Base-by-base conservation (phyloP, 164 flowering plant genomes). In the Piper longum region DNA sequence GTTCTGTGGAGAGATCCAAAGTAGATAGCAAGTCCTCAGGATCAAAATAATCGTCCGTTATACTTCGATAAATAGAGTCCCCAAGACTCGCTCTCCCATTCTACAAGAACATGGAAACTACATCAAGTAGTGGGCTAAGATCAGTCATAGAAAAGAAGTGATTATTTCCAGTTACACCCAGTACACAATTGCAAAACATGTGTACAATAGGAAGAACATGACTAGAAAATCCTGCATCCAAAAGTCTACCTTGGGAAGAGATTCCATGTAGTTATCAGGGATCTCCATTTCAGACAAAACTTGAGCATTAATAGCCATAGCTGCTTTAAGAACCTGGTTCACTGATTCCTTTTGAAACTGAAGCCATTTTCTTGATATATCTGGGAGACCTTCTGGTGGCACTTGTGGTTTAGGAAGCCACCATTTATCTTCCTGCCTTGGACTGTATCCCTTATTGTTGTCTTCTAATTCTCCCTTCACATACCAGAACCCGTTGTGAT, bases 291-390 rank as follows among this genome's bases (percentile, higher is more conserved):
- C 98, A 13, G 89, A 77, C 12, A 88, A 76, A 3, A 87, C 85
- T 73, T 84, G 89, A 58, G 95, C 87, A 76, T 91, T 91, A 56
- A 91, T 89, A 26, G 98, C 98, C 95, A 85, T 80, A 64, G 98
- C 89, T 61, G 96, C 96, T 82, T 91, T 91, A 16, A 85, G 80
- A 16, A 91, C 90, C 76, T 89, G 98, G 75, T 82, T 84, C 13
- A 87, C 96, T 41, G 85, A 79, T 4, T 91, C 98, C 71, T 89
- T 88, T 64, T 88, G 95, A 65, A 68, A 77, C 17, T 78, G 86
- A 16, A 91, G 54, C 87, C 87, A 88, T 78, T 77, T 87, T 57
- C 81, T 63, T 45, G 83, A 66, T 7, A 40, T 64, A n/a, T 87
- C 91, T 8, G 95, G 85, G 14, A 91, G 74, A 7, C 98, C 96